Evolutionary conservation across 148 eudicot genomes (phyloP).

Genomic region (Simmondsia chinensis): DNA sequence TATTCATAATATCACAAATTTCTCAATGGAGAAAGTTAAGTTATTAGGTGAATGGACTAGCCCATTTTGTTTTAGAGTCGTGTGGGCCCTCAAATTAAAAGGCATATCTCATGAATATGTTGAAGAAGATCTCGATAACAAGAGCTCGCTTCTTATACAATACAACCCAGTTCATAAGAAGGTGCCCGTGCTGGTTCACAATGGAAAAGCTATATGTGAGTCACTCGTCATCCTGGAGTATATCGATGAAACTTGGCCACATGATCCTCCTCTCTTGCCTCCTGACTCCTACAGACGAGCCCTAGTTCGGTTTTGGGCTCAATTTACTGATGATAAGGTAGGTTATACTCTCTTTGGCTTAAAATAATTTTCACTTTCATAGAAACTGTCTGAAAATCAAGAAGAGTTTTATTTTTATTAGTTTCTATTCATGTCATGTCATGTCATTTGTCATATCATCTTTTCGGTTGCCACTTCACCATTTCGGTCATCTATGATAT

Average conservation of each 20-base stretch:
- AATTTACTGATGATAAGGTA: constrained; percentile 18
- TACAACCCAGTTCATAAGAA: constrained; percentile 18
- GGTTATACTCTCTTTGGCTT: too few species aligned
- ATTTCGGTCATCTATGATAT: background rate
- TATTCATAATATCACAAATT: too few species aligned
- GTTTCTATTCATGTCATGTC: background rate
- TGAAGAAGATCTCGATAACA: constrained; percentile 14
- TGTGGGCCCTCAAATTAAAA: constrained; percentile 17
- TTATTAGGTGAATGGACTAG: constrained; percentile 12
- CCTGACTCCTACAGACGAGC: constrained; percentile 12
- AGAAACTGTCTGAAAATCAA: too few species aligned
- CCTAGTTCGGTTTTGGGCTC: constrained; percentile 19
- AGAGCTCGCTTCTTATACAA: constrained; percentile 9
- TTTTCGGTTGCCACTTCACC: too few species aligned
- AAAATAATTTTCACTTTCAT: too few species aligned
- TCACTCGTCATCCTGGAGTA: constrained; percentile 19
- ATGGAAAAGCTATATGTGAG: constrained; percentile 16
- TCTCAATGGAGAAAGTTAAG: constrained; percentile 19
- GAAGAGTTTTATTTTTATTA: background rate
- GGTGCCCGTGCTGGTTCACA: constrained; percentile 13
- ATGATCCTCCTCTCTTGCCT: constrained; percentile 14
- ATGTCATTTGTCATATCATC: too few species aligned
- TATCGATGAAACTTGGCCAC: constrained; percentile 20
- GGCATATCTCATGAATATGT: constrained; percentile 15
- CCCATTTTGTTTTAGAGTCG: constrained; percentile 14